These are phyloP conservation scores for Neopestalotiopsis sp. DNA, from an alignment of 2,329 filamentous ascomycete genomes.

Conservation along the genomic window DNA sequence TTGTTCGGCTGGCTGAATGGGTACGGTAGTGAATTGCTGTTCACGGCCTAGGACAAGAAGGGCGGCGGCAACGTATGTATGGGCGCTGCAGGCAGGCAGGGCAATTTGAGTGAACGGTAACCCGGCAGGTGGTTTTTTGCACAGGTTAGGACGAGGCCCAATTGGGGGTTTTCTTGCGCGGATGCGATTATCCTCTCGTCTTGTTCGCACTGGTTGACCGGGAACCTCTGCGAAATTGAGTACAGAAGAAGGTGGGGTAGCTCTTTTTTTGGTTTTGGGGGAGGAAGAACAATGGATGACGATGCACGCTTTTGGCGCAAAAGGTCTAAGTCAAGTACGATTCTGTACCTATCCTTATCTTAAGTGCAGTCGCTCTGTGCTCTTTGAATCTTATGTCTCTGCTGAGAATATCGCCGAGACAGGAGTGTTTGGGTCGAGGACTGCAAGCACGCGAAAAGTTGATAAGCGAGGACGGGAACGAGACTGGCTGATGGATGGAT, in stretches of 20 bases:
- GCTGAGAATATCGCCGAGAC: not conserved
- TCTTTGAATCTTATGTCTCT: not conserved
- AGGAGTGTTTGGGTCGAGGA: not conserved
- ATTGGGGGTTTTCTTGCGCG: not conserved
- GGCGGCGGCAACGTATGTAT: not conserved
- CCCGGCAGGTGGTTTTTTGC: not conserved
- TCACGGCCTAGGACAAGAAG: not conserved
- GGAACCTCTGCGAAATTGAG: conserved; percentile 1
- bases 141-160: not conserved
- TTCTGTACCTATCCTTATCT: not conserved
- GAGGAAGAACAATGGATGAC: not conserved
- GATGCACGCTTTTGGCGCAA: not conserved
- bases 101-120: not conserved
- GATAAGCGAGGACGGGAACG: not conserved
- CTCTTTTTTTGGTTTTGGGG: not conserved
- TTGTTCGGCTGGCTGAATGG: not conserved
- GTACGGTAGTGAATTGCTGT: not conserved
- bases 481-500: too few species aligned
- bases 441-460: not conserved
- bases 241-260: not conserved
- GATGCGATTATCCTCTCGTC: not conserved
- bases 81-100: not conserved
- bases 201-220: not conserved
- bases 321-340: not conserved
- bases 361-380: not conserved